Evolutionary conservation across 331 rosid genomes (phyloP).

Genomic region (Quercus phellos): DNA sequence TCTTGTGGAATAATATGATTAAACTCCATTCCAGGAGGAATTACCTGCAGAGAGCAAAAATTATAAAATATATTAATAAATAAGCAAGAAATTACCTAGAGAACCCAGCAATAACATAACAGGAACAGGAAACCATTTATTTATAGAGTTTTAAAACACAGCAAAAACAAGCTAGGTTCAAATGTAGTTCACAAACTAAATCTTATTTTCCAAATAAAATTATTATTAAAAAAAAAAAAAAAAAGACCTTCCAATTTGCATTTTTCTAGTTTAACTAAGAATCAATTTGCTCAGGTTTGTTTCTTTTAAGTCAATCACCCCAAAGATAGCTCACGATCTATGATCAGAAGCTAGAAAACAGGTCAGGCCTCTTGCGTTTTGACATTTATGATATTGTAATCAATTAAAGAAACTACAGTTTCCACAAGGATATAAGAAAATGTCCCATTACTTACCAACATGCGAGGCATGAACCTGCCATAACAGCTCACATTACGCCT

Average conservation of each 20-base stretch:
- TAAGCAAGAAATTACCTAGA: conserved; percentile 13
- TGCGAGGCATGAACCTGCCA: conserved; percentile 95
- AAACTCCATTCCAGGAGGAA: conserved; percentile 99
- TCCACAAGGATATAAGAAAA: not conserved
- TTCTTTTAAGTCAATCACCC: not conserved
- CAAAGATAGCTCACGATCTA: conserved; percentile 9
- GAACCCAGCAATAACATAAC: conserved; percentile 3
- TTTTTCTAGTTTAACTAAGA: not conserved
- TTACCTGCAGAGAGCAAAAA: conserved; percentile 47
- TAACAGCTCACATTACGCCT: conserved; percentile 98
- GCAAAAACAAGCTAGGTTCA: not conserved
- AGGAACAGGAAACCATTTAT: conserved; percentile 15
- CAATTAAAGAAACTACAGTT: conserved; percentile 3
- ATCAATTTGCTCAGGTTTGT: not conserved
- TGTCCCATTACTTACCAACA: conserved; percentile 61
- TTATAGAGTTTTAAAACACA: not conserved
- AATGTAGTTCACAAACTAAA: not conserved
- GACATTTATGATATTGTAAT: not conserved
- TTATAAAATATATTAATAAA: conserved; percentile 17
- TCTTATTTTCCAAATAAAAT: not conserved
- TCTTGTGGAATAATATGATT: conserved; percentile 87
- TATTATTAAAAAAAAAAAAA: not conserved
- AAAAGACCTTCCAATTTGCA: not conserved
- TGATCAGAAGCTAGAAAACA: conserved; percentile 12
- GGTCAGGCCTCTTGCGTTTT: not conserved